phyloP scores from a whole-genome alignment of 164 flowering plant genomes.

The Tinospora cordifolia region DNA sequence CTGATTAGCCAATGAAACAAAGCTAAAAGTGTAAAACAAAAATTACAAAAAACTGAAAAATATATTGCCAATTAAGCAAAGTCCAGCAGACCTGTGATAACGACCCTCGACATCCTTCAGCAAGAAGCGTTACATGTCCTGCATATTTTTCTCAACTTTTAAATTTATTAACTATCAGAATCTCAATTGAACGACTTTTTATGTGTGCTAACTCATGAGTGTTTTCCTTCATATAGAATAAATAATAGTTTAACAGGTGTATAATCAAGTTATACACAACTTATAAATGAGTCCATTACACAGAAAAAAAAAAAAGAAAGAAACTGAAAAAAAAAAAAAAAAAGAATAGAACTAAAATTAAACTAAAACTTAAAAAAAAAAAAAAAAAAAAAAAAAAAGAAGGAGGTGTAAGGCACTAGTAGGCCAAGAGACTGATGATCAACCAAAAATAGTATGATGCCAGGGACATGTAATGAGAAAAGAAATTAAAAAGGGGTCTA shows the following conservation, averaged over 20 bases:
- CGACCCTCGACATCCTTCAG: conserved; percentile 98
- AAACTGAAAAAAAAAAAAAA: too few species aligned
- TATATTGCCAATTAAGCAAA: background rate
- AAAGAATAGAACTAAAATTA: too few species aligned
- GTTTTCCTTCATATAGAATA: background rate
- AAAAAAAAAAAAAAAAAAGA: too few species aligned
- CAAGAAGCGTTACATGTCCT: conserved; percentile 77
- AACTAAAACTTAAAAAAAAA: too few species aligned
- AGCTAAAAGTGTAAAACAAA: conserved; percentile 5
- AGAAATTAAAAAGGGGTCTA: too few species aligned
- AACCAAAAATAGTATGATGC: background rate
- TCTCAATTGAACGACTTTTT: background rate
- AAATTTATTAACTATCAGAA: background rate
- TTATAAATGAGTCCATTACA: too few species aligned
- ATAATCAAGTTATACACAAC: background rate
- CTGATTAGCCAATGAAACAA: background rate
- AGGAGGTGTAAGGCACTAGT: background rate
- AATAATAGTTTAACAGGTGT: background rate
- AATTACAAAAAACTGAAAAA: background rate
- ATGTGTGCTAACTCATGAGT: background rate
- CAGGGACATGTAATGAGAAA: too few species aligned
- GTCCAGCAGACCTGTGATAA: conserved; percentile 67
- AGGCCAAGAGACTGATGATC: background rate
- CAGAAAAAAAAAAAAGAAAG: too few species aligned
- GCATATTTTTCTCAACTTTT: conserved; percentile 20